Percentiles rank a stretch among this genome's conserved stretches.
Evolutionary conservation across 768 basidiomycete species (phyloP).

Genomic region (Trichaptum fuscoviolaceum): DNA sequence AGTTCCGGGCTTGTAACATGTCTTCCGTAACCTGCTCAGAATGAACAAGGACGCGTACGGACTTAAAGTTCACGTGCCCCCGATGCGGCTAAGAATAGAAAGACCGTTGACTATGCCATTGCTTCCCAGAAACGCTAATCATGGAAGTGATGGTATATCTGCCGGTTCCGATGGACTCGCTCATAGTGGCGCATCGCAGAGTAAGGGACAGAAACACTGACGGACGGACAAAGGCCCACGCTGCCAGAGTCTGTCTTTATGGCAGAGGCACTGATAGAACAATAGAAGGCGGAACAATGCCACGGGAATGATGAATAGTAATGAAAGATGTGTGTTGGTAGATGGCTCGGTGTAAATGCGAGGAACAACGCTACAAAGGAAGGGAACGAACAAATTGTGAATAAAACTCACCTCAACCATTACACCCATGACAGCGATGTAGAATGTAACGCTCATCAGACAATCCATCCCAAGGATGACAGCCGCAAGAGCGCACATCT

Average conservation of each 20-base stretch:
- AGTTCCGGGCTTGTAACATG: too few relatives aligned
- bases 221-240: background rate
- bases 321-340: background rate
- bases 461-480: slow-evolving; percentile 86
- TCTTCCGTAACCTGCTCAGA: too few relatives aligned
- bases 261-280: too few relatives aligned
- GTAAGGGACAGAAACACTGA: background rate
- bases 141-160: background rate
- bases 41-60: too few relatives aligned
- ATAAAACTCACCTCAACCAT: slow-evolving; percentile 79
- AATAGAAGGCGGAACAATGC: background rate
- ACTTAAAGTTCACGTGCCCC: background rate
- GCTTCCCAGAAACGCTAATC: background rate
- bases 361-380: background rate
- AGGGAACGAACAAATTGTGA: background rate
- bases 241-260: background rate
- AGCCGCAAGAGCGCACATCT: slow-evolving; percentile 94
- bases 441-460: slow-evolving; percentile 83
- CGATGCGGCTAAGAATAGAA: background rate
- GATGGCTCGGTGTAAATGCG: background rate
- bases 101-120: too few relatives aligned
- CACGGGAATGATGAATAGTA: background rate
- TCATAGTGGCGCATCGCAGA: background rate
- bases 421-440: slow-evolving; percentile 82
- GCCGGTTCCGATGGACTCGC: background rate